phyloP scores from a whole-genome alignment of 2,329 filamentous ascomycete genomes.

The Paecilomyces sp. region DNA sequence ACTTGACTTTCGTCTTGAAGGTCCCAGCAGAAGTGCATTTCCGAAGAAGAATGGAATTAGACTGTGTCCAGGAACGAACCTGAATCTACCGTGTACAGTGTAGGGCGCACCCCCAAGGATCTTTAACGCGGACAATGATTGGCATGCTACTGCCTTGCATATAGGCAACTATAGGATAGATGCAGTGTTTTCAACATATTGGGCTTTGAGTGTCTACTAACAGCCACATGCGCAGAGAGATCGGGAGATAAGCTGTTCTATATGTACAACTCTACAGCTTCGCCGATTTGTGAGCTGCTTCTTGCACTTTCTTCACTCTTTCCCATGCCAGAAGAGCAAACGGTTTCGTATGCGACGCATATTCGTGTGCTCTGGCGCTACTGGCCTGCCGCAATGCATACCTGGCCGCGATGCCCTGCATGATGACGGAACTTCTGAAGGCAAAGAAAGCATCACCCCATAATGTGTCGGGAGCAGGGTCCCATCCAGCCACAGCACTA shows the following conservation, averaged over 20 bases:
- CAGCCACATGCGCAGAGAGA: not conserved
- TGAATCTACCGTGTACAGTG: not conserved
- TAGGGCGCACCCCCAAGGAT: not conserved
- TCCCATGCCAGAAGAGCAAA: slow-evolving; percentile 75
- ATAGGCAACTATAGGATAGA: not conserved
- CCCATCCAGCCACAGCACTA: slow-evolving; percentile 60
- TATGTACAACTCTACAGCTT: slow-evolving; percentile 36
- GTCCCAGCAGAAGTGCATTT: not conserved
- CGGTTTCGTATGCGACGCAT: slow-evolving; percentile 61
- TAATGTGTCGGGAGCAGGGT: slow-evolving; percentile 51
- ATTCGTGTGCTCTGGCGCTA: slow-evolving; percentile 69
- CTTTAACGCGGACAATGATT: not conserved
- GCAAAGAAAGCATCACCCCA: slow-evolving; percentile 60
- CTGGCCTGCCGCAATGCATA: slow-evolving; percentile 82
- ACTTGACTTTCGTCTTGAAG: not conserved
- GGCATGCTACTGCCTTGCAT: not conserved
- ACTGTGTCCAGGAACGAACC: not conserved
- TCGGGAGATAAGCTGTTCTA: not conserved
- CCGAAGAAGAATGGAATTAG: not conserved
- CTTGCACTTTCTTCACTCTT: slow-evolving; percentile 52
- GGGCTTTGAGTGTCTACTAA: not conserved
- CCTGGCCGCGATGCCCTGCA: slow-evolving; percentile 89
- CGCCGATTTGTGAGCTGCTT: slow-evolving; percentile 24
- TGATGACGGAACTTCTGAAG: slow-evolving; percentile 55
- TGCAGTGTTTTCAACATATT: slow-evolving; percentile 5